Evolutionary conservation across 768 basidiomycete genomes (phyloP).

Genomic region (Gloeophyllum trabeum): DNA sequence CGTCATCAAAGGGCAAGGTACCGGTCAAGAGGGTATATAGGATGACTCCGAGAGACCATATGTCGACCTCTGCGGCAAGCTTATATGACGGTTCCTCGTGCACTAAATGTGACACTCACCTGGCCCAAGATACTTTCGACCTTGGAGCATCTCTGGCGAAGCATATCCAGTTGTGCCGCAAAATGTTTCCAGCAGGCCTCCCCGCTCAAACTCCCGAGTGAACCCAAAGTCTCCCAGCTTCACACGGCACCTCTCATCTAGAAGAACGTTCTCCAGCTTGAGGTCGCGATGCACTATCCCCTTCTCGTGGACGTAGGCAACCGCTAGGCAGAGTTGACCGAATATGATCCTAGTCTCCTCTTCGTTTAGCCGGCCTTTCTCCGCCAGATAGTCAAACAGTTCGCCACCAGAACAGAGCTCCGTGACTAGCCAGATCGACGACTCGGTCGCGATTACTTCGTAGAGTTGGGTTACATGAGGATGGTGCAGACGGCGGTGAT

Average conservation of each 20-base stretch:
- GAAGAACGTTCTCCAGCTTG: conserved; percentile 89
- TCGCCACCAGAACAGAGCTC: conserved; percentile 97
- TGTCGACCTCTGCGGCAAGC: conserved; percentile 66
- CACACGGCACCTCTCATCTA: conserved; percentile 85
- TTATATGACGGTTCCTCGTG: not conserved
- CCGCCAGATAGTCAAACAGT: conserved; percentile 95
- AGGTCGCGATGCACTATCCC: conserved; percentile 95
- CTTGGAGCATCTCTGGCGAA: conserved; percentile 84
- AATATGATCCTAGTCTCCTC: conserved; percentile 82
- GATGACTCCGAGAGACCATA: conserved; percentile 93
- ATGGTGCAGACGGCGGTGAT: conserved; percentile 94
- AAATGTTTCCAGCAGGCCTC: conserved; percentile 77
- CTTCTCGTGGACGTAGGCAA: conserved; percentile 85
- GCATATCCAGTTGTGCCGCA: conserved; percentile 95
- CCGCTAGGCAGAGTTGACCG: conserved; percentile 90
- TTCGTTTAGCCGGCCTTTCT: conserved; percentile 82
- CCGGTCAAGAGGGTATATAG: conserved; percentile 85
- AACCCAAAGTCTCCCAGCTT: conserved; percentile 96
- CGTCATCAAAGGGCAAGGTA: conserved; percentile 35
- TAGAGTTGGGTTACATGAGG: conserved; percentile 93
- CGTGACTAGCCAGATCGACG: conserved; percentile 91
- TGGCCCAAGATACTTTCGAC: conserved; percentile 82
- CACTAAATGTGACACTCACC: conserved; percentile 33
- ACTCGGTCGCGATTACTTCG: conserved; percentile 96
- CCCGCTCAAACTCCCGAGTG: conserved; percentile 80